Evolutionary conservation across 441 rosid species (phyloP), one percentile per base, ranked within the genome.

Genomic region (Euphorbia celastroides): DNA sequence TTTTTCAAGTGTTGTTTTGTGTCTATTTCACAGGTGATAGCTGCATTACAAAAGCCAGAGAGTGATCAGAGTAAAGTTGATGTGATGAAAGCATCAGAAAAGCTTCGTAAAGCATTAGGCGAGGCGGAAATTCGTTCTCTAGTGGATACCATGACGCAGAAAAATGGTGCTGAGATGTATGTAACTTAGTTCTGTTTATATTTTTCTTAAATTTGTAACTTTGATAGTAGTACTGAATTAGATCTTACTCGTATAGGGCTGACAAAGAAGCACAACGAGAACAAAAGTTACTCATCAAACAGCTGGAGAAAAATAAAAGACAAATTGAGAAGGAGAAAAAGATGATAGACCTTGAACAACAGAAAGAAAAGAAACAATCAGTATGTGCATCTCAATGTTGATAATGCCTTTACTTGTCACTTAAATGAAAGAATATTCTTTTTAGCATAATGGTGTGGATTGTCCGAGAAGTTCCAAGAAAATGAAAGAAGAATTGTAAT

Each of bases 311-410:
- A 79, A 83, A 58, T 71, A 88, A 77, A 78, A 80, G 77, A 52
- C 85, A 88, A 79, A 79, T 75, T 73, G 97, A 86, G 71, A 91
- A 83, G 75, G 93, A 89, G 77, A 86, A 84, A 78, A 93, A 77
- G 75, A 88, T 77, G 77, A 73, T 79, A 66, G 90, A 91, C 9
- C 84, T 88, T 50, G 84, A 93, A 71, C 65, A 77, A 30, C 76
- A 69, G 30, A 89, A 83, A 78, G 90, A 91, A 74, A 88, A 72
- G 75, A 38, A 74, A 72, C 92, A 80, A 73, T 76, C 59, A 56
- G 96, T 93, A 70, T 69, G 87, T 71, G 60, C 38, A 48, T 48
- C 1, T 42, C 25, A 17, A 28, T 11, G 5, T 11, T 60, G 57
- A 13, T 31, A 52, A 7, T 25, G 25, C 42, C 25, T 59, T 46